Evolutionary conservation across 768 basidiomycete genomes (phyloP).

Genomic region (Macrocybe gigantea): DNA sequence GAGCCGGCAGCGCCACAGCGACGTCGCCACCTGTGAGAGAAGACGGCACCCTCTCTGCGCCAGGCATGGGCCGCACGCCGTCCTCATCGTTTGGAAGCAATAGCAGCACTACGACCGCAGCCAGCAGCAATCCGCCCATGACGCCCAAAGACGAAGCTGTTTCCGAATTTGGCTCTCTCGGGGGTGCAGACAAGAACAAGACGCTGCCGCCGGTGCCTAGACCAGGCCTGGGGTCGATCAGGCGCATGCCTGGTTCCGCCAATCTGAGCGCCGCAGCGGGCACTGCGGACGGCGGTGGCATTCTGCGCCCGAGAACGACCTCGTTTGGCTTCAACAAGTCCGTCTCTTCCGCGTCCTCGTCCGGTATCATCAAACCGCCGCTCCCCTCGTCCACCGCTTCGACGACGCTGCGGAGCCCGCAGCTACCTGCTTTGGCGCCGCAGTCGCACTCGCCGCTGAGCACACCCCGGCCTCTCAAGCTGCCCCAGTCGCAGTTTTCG

Average conservation of each 20-base stretch:
- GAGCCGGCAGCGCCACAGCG: too few relatives aligned
- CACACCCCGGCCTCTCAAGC: conserved; percentile 9
- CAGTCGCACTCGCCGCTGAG: conserved; percentile 1
- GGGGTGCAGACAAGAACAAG: conserved; percentile 26
- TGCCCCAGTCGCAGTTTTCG: conserved; percentile 24
- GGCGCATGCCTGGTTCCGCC: conserved; percentile 1
- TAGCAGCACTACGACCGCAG: too few relatives aligned
- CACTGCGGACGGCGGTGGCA: neutral
- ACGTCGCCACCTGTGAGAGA: too few relatives aligned
- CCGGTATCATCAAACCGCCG: neutral
- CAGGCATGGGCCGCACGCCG: too few relatives aligned
- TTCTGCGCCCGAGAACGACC: neutral
- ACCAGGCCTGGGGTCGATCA: conserved; percentile 7
- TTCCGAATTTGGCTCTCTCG: conserved; percentile 3
- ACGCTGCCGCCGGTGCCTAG: conserved; percentile 27
- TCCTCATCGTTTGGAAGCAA: too few relatives aligned
- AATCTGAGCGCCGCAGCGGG: conserved; percentile 3
- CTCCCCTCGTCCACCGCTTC: neutral
- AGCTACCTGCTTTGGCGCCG: too few relatives aligned
- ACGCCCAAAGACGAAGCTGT: neutral
- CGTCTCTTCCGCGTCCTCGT: too few relatives aligned
- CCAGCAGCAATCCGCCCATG: too few relatives aligned
- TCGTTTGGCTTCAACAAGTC: neutral
- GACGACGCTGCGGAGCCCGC: neutral
- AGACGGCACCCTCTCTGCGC: too few relatives aligned